These are phyloP conservation scores for Globisporangium barbulae DNA, from an alignment of 352 stramenopile species.

Conservation along the genomic window DNA sequence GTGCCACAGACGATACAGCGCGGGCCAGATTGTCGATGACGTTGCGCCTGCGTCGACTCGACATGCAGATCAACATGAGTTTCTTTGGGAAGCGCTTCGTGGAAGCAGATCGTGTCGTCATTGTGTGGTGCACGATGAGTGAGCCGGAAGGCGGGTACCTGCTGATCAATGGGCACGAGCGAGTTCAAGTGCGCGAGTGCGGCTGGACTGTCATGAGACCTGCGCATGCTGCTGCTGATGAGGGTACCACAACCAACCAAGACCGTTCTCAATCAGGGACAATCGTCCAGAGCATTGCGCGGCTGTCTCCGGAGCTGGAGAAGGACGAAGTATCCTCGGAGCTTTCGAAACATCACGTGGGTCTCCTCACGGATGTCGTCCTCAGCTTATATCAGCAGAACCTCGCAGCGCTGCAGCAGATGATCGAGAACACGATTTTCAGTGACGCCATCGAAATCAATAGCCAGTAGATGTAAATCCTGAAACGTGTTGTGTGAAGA, in stretches of 20 bases:
- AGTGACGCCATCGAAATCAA: no score
- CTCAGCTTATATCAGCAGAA: conserved; percentile 11
- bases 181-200: conserved; percentile 1
- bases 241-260: not conserved
- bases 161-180: not conserved
- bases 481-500: no score
- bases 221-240: not conserved
- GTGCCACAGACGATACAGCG: not conserved
- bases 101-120: conserved; percentile 3
- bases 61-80: not conserved
- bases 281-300: conserved; percentile 6
- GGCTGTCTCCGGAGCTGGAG: conserved; percentile 4
- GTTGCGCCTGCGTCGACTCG: not conserved
- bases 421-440: conserved; percentile 8
- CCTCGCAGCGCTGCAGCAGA: conserved; percentile 10
- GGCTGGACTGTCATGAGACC: conserved; percentile 2
- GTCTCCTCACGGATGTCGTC: conserved; percentile 11
- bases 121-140: conserved; percentile 4
- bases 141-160: not conserved
- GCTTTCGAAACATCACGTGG: not conserved
- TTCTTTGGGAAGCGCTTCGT: conserved; percentile 8
- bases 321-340: not conserved
- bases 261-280: not conserved
- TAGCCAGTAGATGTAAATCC: no score
- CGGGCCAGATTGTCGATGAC: not conserved